Percentiles rank a stretch among this genome's conserved stretches.
Conservation (phyloP, 2,329 filamentous ascomycete genomes). For the Alternaria novae-zelandiae region DNA sequence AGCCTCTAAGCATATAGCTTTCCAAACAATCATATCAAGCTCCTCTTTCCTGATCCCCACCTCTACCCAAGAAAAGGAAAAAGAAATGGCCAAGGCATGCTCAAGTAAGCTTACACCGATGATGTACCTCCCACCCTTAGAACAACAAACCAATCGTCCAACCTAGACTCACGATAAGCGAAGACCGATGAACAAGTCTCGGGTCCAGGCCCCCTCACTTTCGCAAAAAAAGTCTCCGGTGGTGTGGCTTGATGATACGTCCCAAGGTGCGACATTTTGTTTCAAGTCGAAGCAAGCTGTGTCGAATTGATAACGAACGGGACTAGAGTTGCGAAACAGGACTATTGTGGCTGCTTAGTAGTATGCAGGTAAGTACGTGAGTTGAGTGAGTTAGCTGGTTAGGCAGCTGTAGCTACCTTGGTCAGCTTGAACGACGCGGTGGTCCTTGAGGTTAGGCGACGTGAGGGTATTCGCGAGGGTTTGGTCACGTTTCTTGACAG, state of each 20-base stretch:
- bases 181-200: neutral
- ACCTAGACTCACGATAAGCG: neutral
- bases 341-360: slow-evolving; percentile 5
- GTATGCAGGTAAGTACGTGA: neutral
- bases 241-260: neutral
- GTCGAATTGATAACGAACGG: neutral
- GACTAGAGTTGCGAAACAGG: neutral
- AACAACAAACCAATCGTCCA: neutral
- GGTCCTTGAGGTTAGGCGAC: neutral
- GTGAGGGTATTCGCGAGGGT: neutral
- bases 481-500: neutral
- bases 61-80: neutral
- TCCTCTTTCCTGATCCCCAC: neutral
- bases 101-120: neutral
- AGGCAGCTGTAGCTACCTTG: neutral
- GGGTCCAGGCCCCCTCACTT: neutral
- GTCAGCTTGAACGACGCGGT: neutral
- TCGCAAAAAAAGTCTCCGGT: neutral
- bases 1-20: neutral
- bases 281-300: neutral
- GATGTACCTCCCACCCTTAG: neutral
- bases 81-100: neutral
- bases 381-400: neutral
- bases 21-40: neutral
- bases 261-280: neutral